Percentiles rank a stretch among this genome's conserved stretches.
These are phyloP conservation scores for Backusella liffmaniae DNA, from an alignment of 192 early-diverging fungal genomes.

Conservation along the genomic window DNA sequence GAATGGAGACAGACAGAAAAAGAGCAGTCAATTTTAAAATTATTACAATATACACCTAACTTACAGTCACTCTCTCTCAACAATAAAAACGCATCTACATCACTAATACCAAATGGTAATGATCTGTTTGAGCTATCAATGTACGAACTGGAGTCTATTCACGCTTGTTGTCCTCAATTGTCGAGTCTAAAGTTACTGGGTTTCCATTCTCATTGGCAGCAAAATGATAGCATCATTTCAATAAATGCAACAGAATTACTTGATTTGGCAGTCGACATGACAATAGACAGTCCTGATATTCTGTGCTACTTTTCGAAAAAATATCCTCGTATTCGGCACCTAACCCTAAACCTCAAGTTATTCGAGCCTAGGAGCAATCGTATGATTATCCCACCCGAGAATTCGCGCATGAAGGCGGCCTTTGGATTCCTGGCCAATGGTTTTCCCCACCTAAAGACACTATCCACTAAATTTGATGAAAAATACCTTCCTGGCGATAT, in stretches of 20 bases:
- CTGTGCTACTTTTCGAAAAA: slow-evolving; percentile 1
- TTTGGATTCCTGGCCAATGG: background rate
- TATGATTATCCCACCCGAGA: background rate
- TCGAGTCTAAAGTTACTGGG: background rate
- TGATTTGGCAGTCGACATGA: background rate
- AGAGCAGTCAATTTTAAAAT: background rate
- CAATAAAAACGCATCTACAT: background rate
- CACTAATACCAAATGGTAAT: background rate
- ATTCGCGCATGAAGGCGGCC: background rate
- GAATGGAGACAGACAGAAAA: background rate
- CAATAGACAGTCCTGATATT: background rate
- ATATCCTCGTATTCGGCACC: background rate
- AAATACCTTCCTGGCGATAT: slow-evolving; percentile 8
- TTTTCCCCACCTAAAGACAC: background rate
- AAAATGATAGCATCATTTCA: background rate
- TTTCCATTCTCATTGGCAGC: background rate
- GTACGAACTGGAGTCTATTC: slow-evolving; percentile 3
- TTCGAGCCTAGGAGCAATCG: background rate
- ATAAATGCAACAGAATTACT: background rate
- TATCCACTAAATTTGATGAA: slow-evolving; percentile 9
- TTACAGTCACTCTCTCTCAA: background rate
- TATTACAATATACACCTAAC: background rate
- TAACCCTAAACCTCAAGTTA: background rate
- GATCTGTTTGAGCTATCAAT: background rate
- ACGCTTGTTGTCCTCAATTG: background rate